Conservation (phyloP, 805 yeast species). For the Candida wancherniae region DNA sequence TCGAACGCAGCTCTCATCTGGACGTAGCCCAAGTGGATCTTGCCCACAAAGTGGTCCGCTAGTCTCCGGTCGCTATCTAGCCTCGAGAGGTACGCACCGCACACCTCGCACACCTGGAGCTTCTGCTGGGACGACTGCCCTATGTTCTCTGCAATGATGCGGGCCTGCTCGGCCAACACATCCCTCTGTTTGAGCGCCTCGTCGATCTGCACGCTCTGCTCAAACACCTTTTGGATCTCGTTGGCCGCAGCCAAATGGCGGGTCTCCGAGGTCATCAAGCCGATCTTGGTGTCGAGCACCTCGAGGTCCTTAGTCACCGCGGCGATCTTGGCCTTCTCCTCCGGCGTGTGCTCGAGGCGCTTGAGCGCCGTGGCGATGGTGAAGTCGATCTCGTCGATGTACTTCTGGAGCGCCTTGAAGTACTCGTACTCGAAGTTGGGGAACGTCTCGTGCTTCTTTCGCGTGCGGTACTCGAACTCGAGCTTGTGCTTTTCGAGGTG, state of each 20-base stretch:
- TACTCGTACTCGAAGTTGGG: slow-evolving; percentile 50
- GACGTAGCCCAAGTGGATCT: slow-evolving; percentile 78
- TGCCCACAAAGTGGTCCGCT: slow-evolving; percentile 87
- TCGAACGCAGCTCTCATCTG: slow-evolving; percentile 59
- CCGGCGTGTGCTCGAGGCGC: slow-evolving; percentile 67
- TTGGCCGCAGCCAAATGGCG: slow-evolving; percentile 45
- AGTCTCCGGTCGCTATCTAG: slow-evolving; percentile 83
- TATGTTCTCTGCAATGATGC: slow-evolving; percentile 60
- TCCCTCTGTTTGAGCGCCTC: slow-evolving; percentile 46
- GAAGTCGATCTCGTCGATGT: slow-evolving; percentile 61
- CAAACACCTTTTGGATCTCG: slow-evolving; percentile 45
- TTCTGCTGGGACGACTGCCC: slow-evolving; percentile 88
- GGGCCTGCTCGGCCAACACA: slow-evolving; percentile 49
- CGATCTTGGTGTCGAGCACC: slow-evolving; percentile 55
- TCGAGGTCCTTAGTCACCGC: slow-evolving; percentile 55
- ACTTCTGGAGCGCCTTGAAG: slow-evolving; percentile 45
- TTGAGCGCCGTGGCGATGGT: slow-evolving; percentile 59
- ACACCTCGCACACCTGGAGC: slow-evolving; percentile 81
- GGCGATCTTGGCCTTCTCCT: slow-evolving; percentile 59
- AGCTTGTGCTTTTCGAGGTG: slow-evolving; percentile 73
- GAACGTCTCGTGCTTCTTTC: slow-evolving; percentile 39
- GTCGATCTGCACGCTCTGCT: slow-evolving; percentile 43
- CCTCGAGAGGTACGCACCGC: slow-evolving; percentile 85
- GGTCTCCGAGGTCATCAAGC: slow-evolving; percentile 64
- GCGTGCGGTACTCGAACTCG: slow-evolving; percentile 55